Conservation (phyloP, 805 yeast genomes). For the Clavispora santaluciae region DNA sequence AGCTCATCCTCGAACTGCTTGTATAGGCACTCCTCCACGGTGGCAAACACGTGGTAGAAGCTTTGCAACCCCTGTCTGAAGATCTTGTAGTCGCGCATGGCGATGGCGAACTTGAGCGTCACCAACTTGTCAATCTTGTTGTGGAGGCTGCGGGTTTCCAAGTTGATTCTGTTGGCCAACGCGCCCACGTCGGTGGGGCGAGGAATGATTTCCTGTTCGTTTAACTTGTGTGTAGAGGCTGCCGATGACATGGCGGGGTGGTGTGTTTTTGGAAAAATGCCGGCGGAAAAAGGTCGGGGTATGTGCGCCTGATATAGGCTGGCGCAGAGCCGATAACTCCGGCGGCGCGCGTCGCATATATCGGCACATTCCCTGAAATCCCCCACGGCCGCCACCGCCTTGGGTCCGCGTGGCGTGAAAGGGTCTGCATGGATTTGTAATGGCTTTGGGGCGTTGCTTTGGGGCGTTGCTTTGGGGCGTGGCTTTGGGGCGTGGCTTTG, state of each 20-base stretch:
- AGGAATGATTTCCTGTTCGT: conserved; percentile 57
- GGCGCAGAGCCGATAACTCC: conserved; percentile 9
- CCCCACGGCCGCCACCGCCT: too few species aligned
- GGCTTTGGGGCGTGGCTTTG: too few species aligned
- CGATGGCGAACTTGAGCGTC: conserved; percentile 66
- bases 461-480: too few species aligned
- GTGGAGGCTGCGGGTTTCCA: conserved; percentile 61
- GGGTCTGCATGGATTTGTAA: too few species aligned
- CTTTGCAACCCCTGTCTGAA: conserved; percentile 78
- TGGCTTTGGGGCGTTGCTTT: too few species aligned
- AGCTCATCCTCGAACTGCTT: conserved; percentile 38
- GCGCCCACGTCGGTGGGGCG: conserved; percentile 80
- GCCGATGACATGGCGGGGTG: background rate
- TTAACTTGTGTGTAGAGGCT: background rate
- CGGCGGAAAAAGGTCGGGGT: background rate
- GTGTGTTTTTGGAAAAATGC: background rate
- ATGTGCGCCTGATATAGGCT: conserved; percentile 3
- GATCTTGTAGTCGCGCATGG: conserved; percentile 67
- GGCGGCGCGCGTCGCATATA: conserved; percentile 8
- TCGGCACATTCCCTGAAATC: conserved; percentile 7
- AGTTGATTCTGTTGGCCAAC: conserved; percentile 74
- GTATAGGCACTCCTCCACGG: conserved; percentile 53
- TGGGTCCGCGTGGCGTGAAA: too few species aligned
- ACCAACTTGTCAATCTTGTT: conserved; percentile 65
- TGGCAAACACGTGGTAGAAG: conserved; percentile 62